A percentile compares a stretch with the other conserved stretches of the same genome.
These are phyloP conservation scores for Lactifluus rugatus DNA, from an alignment of 768 basidiomycete species.

Conservation along the genomic window DNA sequence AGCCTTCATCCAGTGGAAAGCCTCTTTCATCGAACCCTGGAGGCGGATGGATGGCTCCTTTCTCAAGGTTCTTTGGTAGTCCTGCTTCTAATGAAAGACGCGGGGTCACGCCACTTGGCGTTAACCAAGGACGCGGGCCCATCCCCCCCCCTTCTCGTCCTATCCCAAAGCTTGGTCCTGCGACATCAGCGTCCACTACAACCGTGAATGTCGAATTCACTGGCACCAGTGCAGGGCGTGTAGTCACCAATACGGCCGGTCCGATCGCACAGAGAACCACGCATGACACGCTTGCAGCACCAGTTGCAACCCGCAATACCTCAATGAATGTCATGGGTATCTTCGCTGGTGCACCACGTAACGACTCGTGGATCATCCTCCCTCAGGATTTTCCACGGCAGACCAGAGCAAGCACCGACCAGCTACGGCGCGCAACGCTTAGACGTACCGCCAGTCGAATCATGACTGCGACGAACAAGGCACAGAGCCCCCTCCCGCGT, in stretches of 20 bases:
- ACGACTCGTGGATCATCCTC: constrained; percentile 69
- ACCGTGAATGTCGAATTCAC: constrained; percentile 97
- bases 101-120: constrained; percentile 20
- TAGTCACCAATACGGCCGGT: constrained; percentile 37
- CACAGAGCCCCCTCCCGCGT: neutral
- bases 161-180: constrained; percentile 75
- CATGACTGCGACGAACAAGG: neutral
- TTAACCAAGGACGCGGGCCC: constrained; percentile 19
- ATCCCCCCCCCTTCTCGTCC: constrained; percentile 33
- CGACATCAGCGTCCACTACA: constrained; percentile 77
- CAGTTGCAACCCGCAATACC: constrained; percentile 7
- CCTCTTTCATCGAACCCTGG: constrained; percentile 23
- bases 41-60: constrained; percentile 73
- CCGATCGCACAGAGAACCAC: constrained; percentile 5
- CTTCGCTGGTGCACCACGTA: constrained; percentile 78
- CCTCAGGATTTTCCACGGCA: constrained; percentile 26
- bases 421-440: constrained; percentile 12
- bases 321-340: constrained; percentile 62
- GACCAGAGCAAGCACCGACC: neutral
- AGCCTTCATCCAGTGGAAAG: constrained; percentile 31
- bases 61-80: constrained; percentile 65
- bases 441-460: constrained; percentile 6
- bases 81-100: constrained; percentile 27
- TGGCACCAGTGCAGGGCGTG: constrained; percentile 52
- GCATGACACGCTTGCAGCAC: constrained; percentile 27